Conservation (phyloP, 352 stramenopile genomes). For the Phytophthora syringae region DNA sequence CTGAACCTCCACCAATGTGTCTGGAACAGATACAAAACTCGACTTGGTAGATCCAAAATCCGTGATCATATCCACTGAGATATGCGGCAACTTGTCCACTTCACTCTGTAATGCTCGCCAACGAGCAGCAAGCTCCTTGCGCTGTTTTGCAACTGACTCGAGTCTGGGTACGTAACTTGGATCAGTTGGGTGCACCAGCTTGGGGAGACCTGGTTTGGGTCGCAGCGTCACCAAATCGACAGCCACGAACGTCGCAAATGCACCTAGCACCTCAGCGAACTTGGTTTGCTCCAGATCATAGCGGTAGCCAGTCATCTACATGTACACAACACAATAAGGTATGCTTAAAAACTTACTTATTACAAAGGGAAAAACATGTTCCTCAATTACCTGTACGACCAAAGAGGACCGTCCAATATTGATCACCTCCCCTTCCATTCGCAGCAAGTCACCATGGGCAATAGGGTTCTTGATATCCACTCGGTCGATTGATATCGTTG, state of each 20-base stretch:
- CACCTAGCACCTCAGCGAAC: conserved; percentile 63
- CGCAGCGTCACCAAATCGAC: conserved; percentile 58
- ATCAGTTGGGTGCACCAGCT: conserved; percentile 44
- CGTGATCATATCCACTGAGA: conserved; percentile 64
- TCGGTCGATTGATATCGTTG: conserved; percentile 69
- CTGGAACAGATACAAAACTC: conserved; percentile 53
- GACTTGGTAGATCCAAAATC: conserved; percentile 32
- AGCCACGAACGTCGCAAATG: conserved; percentile 66
- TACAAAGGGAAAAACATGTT: background rate
- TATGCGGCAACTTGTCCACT: conserved; percentile 60
- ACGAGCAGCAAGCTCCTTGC: conserved; percentile 54
- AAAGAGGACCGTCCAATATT: conserved; percentile 57
- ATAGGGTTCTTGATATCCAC: conserved; percentile 68
- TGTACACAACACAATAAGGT: background rate
- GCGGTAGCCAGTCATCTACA: conserved; percentile 62
- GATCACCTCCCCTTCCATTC: conserved; percentile 64
- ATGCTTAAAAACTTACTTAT: background rate
- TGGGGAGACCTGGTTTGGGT: conserved; percentile 49
- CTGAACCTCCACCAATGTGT: conserved; percentile 68
- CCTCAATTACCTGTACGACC: conserved; percentile 37
- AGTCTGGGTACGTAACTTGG: conserved; percentile 47
- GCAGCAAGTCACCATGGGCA: conserved; percentile 63
- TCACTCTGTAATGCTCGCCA: conserved; percentile 63
- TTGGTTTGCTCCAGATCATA: conserved; percentile 58
- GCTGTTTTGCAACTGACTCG: conserved; percentile 52